A percentile compares a stretch with the other conserved stretches of the same genome.
These are phyloP conservation scores for Coniochaeta prunicola DNA, from an alignment of 2,329 filamentous ascomycete genomes.

Conservation along the genomic window DNA sequence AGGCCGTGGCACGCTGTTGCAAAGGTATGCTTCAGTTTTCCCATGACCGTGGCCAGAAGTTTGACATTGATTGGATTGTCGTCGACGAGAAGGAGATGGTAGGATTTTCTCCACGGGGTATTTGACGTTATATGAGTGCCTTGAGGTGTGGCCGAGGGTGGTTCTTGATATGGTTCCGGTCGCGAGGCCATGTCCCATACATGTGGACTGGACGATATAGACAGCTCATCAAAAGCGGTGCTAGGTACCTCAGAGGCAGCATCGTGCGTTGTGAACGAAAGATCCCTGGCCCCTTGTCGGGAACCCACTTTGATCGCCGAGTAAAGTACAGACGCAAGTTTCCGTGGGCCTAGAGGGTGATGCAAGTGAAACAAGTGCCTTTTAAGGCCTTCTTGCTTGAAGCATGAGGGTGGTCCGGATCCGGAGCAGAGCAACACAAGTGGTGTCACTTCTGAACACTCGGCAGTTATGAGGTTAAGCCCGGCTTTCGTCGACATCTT, in stretches of 20 bases:
- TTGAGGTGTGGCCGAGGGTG: not conserved
- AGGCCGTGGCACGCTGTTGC: conserved; percentile 38
- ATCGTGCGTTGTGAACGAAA: not conserved
- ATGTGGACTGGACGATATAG: not conserved
- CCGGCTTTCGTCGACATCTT: not conserved
- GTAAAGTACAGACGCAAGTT: conserved; percentile 8
- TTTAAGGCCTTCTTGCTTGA: conserved; percentile 2
- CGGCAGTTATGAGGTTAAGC: not conserved
- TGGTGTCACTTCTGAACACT: not conserved
- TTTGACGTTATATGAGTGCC: not conserved
- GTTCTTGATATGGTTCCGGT: not conserved
- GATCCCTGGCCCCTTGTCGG: not conserved
- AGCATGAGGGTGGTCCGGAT: conserved; percentile 4
- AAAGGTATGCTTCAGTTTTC: conserved; percentile 27
- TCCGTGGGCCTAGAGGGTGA: conserved; percentile 12
- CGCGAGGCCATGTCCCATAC: not conserved
- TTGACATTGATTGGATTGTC: conserved; percentile 34
- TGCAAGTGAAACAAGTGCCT: conserved; percentile 8
- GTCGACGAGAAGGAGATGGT: conserved; percentile 27
- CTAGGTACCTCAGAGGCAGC: too few relatives aligned
- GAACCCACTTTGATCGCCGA: conserved; percentile 1
- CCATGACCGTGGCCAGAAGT: conserved; percentile 27
- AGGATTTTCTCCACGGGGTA: not conserved
- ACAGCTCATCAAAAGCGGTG: too few relatives aligned
- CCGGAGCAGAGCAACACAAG: conserved; percentile 12